Evolutionary conservation across 2,329 filamentous ascomycete species (phyloP).

Genomic region (Biscogniauxia marginata): DNA sequence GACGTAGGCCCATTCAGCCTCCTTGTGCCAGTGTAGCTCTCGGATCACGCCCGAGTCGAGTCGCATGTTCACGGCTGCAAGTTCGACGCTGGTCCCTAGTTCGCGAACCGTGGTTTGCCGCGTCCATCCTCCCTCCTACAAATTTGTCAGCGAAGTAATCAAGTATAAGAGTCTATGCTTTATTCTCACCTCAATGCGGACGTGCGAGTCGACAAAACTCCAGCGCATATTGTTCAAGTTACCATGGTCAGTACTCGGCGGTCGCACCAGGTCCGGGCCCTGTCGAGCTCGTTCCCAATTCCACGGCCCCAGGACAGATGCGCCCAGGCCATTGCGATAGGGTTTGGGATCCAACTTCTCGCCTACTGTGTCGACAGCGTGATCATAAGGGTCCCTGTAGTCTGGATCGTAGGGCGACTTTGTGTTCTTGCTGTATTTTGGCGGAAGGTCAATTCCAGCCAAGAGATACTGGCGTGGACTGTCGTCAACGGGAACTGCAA

Average conservation of each 20-base stretch:
- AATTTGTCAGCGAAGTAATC: constrained; percentile 3
- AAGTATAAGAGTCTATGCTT: neutral
- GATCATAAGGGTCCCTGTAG: constrained; percentile 60
- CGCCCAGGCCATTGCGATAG: constrained; percentile 61
- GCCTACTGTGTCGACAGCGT: constrained; percentile 59
- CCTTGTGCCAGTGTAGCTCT: constrained; percentile 79
- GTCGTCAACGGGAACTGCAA: constrained; percentile 40
- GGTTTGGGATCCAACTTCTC: constrained; percentile 64
- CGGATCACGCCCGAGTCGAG: constrained; percentile 71
- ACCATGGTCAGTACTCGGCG: constrained; percentile 71
- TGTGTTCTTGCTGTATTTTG: constrained; percentile 40
- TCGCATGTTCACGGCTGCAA: constrained; percentile 77
- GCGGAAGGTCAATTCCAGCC: constrained; percentile 46
- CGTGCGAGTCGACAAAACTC: constrained; percentile 65
- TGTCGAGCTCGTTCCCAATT: constrained; percentile 67
- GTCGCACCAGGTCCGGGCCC: constrained; percentile 69
- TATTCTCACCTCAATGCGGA: constrained; percentile 57
- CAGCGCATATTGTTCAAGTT: constrained; percentile 70
- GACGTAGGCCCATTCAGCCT: constrained; percentile 76
- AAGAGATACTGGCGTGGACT: constrained; percentile 55
- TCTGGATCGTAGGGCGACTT: constrained; percentile 58
- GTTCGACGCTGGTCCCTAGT: constrained; percentile 63
- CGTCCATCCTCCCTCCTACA: constrained; percentile 72
- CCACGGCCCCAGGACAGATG: constrained; percentile 67
- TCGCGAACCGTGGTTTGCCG: constrained; percentile 69